Evolutionary conservation across 352 stramenopile species (phyloP).

Genomic region (Phytophthora agathidicida): DNA sequence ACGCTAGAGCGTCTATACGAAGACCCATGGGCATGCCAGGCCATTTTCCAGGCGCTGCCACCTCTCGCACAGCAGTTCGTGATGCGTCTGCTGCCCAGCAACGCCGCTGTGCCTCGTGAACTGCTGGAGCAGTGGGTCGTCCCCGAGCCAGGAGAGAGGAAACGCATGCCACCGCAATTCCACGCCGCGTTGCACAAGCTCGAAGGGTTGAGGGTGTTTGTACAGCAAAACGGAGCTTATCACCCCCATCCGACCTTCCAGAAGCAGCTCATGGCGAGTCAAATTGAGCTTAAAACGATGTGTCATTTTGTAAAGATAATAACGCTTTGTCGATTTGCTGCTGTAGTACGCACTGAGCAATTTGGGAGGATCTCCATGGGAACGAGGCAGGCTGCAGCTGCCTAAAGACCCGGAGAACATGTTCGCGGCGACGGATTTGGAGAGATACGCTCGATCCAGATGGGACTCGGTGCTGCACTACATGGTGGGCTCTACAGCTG

Average conservation of each 20-base stretch:
- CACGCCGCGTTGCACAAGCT: slow-evolving; percentile 60
- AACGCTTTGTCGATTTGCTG: slow-evolving; percentile 1
- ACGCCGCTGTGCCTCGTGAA: slow-evolving; percentile 47
- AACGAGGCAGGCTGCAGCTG: slow-evolving; percentile 52
- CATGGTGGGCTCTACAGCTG: slow-evolving; percentile 75
- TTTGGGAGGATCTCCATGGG: slow-evolving; percentile 79
- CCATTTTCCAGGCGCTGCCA: slow-evolving; percentile 87
- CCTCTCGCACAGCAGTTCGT: slow-evolving; percentile 91
- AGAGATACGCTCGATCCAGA: slow-evolving; percentile 61
- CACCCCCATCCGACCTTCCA: slow-evolving; percentile 65
- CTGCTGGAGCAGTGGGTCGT: slow-evolving; percentile 79
- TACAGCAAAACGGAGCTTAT: slow-evolving; percentile 45
- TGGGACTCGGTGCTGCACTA: slow-evolving; percentile 82
- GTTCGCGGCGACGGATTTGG: slow-evolving; percentile 57
- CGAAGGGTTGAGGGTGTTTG: slow-evolving; percentile 64
- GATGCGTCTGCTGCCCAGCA: slow-evolving; percentile 83
- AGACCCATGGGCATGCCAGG: slow-evolving; percentile 90
- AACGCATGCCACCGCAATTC: slow-evolving; percentile 60
- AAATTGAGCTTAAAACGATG: neutral
- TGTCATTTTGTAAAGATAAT: neutral
- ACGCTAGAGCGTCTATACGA: slow-evolving; percentile 84
- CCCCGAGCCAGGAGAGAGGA: slow-evolving; percentile 30
- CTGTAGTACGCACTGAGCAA: slow-evolving; percentile 66
- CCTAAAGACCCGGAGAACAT: slow-evolving; percentile 48
- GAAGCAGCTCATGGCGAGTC: slow-evolving; percentile 61